These are phyloP conservation scores for Oryza brachyantha DNA, from an alignment of 176 grass and related monocot genomes.

Conservation along the genomic window DNA sequence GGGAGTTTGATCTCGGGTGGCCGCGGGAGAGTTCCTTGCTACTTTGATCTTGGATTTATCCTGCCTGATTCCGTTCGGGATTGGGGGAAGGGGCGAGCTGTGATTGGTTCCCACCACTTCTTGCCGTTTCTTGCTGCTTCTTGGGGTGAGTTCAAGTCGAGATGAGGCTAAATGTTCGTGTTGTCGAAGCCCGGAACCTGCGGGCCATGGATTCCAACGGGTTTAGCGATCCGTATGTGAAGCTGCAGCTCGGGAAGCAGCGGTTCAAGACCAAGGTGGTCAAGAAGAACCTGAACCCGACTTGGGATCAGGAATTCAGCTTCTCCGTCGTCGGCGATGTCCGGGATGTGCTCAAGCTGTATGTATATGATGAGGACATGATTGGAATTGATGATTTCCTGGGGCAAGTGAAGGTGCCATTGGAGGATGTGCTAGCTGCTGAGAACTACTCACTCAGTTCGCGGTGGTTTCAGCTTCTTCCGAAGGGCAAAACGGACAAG, in stretches of 20 bases:
- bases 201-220: slow-evolving; percentile 75
- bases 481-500: slow-evolving; percentile 72
- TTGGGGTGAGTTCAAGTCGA: slow-evolving; percentile 6
- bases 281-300: slow-evolving; percentile 86
- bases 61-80: background rate
- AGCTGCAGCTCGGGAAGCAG: slow-evolving; percentile 70
- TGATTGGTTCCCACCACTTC: slow-evolving; percentile 17
- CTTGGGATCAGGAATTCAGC: slow-evolving; percentile 88
- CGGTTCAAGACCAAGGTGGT: slow-evolving; percentile 76
- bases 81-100: background rate
- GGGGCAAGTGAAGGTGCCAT: slow-evolving; percentile 62
- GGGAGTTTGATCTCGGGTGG: slow-evolving; percentile 5
- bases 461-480: slow-evolving; percentile 72
- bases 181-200: slow-evolving; percentile 75
- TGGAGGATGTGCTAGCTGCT: slow-evolving; percentile 54
- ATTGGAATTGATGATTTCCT: slow-evolving; percentile 75
- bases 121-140: background rate
- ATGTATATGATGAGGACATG: slow-evolving; percentile 74
- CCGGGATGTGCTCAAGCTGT: slow-evolving; percentile 61
- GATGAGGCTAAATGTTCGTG: slow-evolving; percentile 75
- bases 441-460: slow-evolving; percentile 56
- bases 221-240: slow-evolving; percentile 77
- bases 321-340: slow-evolving; percentile 61
- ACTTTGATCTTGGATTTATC: slow-evolving; percentile 14
- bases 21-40: background rate